These are phyloP conservation scores for Echinochloa phyllopogon DNA, from an alignment of 176 grass and related monocot genomes.

Conservation along the genomic window DNA sequence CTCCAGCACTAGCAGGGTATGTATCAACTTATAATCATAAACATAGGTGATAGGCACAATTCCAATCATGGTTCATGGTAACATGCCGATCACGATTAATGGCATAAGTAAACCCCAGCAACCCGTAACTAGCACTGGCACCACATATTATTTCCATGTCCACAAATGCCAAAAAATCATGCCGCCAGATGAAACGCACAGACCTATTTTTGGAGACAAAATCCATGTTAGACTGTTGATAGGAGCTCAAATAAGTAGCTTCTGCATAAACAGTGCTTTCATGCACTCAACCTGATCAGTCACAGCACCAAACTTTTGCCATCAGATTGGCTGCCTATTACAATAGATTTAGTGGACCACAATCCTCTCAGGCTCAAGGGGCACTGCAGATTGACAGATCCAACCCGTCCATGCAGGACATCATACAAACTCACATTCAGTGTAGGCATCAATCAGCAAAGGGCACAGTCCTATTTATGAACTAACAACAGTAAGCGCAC, in stretches of 20 bases:
- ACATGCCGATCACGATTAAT: too few species aligned
- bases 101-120: too few species aligned
- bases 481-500: neutral
- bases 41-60: too few species aligned
- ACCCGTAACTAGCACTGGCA: neutral
- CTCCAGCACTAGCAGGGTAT: too few species aligned
- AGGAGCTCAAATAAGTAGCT: neutral
- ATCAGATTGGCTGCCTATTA: neutral
- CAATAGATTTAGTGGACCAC: neutral
- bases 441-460: neutral
- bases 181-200: neutral
- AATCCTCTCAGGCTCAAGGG: neutral
- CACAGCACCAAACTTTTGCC: neutral
- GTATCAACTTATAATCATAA: too few species aligned
- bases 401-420: neutral
- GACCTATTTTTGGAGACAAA: neutral
- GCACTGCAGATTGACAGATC: neutral
- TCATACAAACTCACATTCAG: neutral
- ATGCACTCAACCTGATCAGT: neutral
- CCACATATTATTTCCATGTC: neutral
- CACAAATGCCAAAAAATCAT: neutral
- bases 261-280: neutral
- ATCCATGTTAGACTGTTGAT: neutral
- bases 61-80: too few species aligned
- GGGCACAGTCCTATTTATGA: neutral